Evolutionary conservation across 1,284 basidiomycete species (phyloP).

Genomic region (Malassezia caprae): DNA sequence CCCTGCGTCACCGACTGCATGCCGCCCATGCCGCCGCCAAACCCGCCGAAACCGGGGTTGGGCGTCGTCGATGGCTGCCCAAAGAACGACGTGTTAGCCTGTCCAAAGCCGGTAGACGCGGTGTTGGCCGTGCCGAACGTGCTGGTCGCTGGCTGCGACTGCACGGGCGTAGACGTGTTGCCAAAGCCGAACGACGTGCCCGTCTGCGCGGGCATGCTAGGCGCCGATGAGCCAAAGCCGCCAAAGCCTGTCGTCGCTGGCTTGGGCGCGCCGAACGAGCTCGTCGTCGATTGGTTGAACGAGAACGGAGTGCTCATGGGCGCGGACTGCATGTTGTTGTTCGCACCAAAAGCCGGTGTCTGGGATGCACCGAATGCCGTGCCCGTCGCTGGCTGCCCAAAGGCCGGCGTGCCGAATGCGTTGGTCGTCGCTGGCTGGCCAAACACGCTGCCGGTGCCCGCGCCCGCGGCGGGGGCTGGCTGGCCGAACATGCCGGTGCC

Average conservation of each 20-base stretch:
- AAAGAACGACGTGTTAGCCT: slow-evolving; percentile 18
- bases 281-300: slow-evolving; percentile 28
- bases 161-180: slow-evolving; percentile 1
- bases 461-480: slow-evolving; percentile 1
- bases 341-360: slow-evolving; percentile 18
- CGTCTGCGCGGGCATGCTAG: slow-evolving; percentile 3
- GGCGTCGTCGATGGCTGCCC: slow-evolving; percentile 23
- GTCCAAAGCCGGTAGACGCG: slow-evolving; percentile 19
- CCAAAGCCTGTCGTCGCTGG: slow-evolving; percentile 32
- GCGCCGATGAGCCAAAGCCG: slow-evolving; percentile 21
- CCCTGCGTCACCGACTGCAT: slow-evolving; percentile 25
- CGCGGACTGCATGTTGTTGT: slow-evolving; percentile 26
- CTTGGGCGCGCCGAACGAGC: slow-evolving; percentile 31
- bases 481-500: slow-evolving; percentile 13
- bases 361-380: slow-evolving; percentile 15
- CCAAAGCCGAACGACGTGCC: slow-evolving; percentile 26
- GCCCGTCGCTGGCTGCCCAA: slow-evolving; percentile 6
- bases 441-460: slow-evolving; percentile 2
- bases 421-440: slow-evolving; percentile 12
- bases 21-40: slow-evolving; percentile 17
- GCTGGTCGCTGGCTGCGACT: slow-evolving; percentile 1
- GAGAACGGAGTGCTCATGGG: slow-evolving; percentile 25
- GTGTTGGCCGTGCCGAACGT: slow-evolving; percentile 6
- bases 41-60: slow-evolving; percentile 15
- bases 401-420: slow-evolving; percentile 35